phyloP scores from a whole-genome alignment of 129 eudicot species.

The Chrysanthemum lavandulifolium region DNA sequence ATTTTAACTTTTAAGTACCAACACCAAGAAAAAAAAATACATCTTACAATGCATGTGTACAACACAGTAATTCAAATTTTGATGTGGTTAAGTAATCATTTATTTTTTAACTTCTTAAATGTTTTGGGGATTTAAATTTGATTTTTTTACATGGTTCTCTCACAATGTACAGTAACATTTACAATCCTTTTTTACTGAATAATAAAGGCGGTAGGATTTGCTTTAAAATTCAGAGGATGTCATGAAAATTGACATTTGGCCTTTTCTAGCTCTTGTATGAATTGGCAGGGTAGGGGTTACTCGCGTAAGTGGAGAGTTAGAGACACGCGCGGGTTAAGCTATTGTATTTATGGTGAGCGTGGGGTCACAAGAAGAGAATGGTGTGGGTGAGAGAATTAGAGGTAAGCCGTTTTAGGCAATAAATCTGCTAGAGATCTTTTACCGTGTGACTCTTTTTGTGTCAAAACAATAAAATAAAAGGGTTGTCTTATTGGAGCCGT shows the following conservation, averaged over 20 bases:
- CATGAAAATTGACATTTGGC: conserved; percentile 10
- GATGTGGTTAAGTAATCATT: background rate
- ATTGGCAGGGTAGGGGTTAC: background rate
- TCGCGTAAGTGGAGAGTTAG: background rate
- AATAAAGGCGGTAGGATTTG: conserved; percentile 16
- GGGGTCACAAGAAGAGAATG: background rate
- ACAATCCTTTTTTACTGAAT: background rate
- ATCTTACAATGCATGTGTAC: background rate
- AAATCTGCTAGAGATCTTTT: conserved; percentile 19
- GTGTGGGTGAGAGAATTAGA: conserved; percentile 8
- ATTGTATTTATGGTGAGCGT: background rate
- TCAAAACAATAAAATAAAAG: background rate
- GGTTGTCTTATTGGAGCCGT: too few relatives aligned
- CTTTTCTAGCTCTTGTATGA: conserved; percentile 18
- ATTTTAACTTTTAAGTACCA: background rate
- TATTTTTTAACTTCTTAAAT: too few relatives aligned
- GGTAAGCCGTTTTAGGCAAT: conserved; percentile 10
- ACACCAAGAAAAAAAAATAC: background rate
- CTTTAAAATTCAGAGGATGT: conserved; percentile 20
- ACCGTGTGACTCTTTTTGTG: background rate
- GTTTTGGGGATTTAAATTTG: background rate
- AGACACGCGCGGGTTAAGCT: background rate
- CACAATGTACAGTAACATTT: too few relatives aligned
- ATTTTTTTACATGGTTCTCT: background rate
- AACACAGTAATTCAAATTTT: background rate